phyloP scores from a whole-genome alignment of 2,329 filamentous ascomycete species.

The Ophiosphaerella narmari region DNA sequence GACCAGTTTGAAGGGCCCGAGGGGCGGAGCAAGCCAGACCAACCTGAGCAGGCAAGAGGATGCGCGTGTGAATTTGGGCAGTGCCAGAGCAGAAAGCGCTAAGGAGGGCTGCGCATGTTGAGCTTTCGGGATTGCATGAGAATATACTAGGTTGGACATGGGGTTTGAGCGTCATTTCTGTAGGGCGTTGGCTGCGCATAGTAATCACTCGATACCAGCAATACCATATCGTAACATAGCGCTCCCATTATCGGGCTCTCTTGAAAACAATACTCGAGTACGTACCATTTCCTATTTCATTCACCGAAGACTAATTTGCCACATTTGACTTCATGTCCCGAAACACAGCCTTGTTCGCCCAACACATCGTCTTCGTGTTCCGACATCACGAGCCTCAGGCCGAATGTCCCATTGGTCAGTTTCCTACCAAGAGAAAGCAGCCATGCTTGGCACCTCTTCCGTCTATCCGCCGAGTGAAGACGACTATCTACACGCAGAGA shows the following conservation, averaged over 20 bases:
- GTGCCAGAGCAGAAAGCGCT: conserved; percentile 69
- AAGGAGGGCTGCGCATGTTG: conserved; percentile 94
- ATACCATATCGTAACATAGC: not conserved
- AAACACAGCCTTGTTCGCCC: not conserved
- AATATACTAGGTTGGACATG: not conserved
- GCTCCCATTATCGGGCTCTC: not conserved
- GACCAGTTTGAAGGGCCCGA: conserved; percentile 87
- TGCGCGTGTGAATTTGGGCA: conserved; percentile 79
- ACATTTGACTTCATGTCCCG: too few species aligned
- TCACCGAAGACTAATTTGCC: not conserved
- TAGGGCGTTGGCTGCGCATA: conserved; percentile 3
- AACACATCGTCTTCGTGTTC: not conserved
- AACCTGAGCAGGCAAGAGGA: conserved; percentile 64
- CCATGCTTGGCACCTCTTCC: not conserved
- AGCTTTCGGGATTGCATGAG: conserved; percentile 1
- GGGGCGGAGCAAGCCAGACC: conserved; percentile 66
- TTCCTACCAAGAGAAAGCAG: conserved; percentile 1
- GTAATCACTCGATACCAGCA: conserved; percentile 6
- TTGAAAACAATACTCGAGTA: not conserved
- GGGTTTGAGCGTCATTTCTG: conserved; percentile 3
- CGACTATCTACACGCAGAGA: too few species aligned
- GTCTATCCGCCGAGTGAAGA: not conserved
- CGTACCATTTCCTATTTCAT: not conserved
- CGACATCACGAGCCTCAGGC: conserved; percentile 1
- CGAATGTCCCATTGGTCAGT: not conserved